Percentiles rank a stretch among this genome's conserved stretches.
These are phyloP conservation scores for Euphrasia arctica DNA, from an alignment of 305 asterid genomes.

Conservation along the genomic window DNA sequence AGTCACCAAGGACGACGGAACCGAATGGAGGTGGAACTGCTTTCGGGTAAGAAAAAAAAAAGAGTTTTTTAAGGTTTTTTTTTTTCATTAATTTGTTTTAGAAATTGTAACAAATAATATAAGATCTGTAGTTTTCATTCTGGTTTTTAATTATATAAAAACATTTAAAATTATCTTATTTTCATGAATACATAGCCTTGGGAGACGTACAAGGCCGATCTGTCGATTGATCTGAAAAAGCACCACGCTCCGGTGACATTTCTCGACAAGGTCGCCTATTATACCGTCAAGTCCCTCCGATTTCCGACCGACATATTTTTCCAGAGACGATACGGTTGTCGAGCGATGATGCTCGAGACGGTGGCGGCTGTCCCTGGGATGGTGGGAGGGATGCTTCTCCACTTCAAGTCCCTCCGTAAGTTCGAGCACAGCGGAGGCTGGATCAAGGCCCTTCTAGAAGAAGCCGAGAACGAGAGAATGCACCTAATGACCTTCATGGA, in stretches of 20 bases:
- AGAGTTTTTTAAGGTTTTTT: not conserved
- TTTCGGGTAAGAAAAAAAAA: slow-evolving; percentile 49
- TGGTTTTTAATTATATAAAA: too few relatives aligned
- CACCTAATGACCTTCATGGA: slow-evolving; percentile 98
- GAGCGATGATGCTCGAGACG: slow-evolving; percentile 98
- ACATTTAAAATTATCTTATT: too few relatives aligned
- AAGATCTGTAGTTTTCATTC: too few relatives aligned
- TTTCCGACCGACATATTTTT: slow-evolving; percentile 70
- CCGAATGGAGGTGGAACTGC: slow-evolving; percentile 70
- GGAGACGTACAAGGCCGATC: slow-evolving; percentile 70
- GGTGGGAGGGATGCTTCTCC: slow-evolving; percentile 94
- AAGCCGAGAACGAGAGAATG: slow-evolving; percentile 99
- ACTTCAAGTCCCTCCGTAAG: slow-evolving; percentile 80
- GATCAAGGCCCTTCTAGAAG: slow-evolving; percentile 95
- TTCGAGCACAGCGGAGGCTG: slow-evolving; percentile 96
- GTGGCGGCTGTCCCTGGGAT: slow-evolving; percentile 99
- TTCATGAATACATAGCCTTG: slow-evolving; percentile 57
- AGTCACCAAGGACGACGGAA: slow-evolving; percentile 57
- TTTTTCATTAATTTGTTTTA: too few relatives aligned
- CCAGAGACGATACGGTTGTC: slow-evolving; percentile 92
- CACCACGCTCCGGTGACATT: slow-evolving; percentile 64
- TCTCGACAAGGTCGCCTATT: slow-evolving; percentile 69
- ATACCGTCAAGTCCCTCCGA: slow-evolving; percentile 62
- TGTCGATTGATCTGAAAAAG: slow-evolving; percentile 56
- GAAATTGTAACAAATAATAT: too few relatives aligned